Evolutionary conservation across 2,329 filamentous ascomycete genomes (phyloP).

Genomic region (Harringtonia aguacate): DNA sequence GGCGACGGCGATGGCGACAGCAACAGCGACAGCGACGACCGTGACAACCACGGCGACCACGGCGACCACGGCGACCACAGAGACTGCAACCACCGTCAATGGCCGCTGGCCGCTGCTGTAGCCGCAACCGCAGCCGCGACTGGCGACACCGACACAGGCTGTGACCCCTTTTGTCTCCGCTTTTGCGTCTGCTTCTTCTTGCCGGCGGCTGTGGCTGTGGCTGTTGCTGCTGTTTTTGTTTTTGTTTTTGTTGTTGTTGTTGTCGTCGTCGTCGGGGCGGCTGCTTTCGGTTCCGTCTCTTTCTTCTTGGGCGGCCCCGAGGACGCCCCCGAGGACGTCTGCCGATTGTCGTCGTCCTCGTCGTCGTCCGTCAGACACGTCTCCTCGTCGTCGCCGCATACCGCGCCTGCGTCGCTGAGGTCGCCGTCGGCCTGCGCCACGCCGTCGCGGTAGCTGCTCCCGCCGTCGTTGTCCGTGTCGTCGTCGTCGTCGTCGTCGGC

Average conservation of each 20-base stretch:
- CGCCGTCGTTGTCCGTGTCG: slow-evolving; percentile 9
- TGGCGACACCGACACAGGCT: too few species aligned
- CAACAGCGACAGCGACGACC: too few species aligned
- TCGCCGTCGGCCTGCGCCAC: background rate
- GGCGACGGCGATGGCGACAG: too few species aligned
- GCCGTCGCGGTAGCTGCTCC: background rate
- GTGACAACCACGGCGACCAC: too few species aligned
- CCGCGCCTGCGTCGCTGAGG: slow-evolving; percentile 19
- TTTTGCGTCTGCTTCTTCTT: background rate
- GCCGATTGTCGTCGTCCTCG: background rate
- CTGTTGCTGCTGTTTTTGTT: background rate
- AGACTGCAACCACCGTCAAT: too few species aligned
- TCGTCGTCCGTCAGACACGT: background rate
- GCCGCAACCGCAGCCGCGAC: too few species aligned
- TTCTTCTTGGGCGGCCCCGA: background rate
- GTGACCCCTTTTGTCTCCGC: too few species aligned
- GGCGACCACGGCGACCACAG: too few species aligned
- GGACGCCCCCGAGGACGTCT: background rate
- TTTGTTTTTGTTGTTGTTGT: background rate
- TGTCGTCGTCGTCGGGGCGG: background rate
- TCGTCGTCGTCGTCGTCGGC: slow-evolving; percentile 19
- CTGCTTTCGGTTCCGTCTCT: background rate
- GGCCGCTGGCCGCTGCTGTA: too few species aligned
- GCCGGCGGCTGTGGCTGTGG: background rate
- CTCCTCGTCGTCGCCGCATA: background rate